Evolutionary conservation across 139 green algal genomes (phyloP), one percentile per base, ranked within the genome.

Genomic region (Chlamydomonas sphaeroides): DNA sequence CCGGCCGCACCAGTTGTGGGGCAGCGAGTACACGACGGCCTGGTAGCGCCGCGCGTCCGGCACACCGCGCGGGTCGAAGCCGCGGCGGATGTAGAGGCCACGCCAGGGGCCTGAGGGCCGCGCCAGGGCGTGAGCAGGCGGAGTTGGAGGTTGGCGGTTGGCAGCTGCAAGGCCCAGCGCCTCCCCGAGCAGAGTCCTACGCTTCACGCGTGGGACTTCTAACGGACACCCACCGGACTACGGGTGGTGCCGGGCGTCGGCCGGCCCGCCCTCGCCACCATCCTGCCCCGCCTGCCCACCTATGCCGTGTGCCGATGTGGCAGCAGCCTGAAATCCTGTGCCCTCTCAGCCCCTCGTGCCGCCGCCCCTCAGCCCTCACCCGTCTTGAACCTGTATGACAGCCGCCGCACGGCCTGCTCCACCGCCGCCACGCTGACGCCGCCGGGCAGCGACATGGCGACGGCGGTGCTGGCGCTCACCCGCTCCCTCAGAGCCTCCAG

Each of bases 311-410:
- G 17, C 18, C 35, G 23, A n/a, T n/a, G n/a, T n/a, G n/a, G n/a
- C n/a, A n/a, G n/a, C n/a, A n/a, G n/a, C n/a, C n/a, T n/a, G n/a
- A n/a, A n/a, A n/a, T n/a, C n/a, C n/a, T n/a, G n/a, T n/a, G n/a
- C n/a, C n/a, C n/a, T n/a, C n/a, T n/a, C n/a, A n/a, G n/a, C n/a
- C n/a, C n/a, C n/a, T n/a, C n/a, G n/a, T n/a, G n/a, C n/a, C n/a
- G n/a, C n/a, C n/a, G n/a, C n/a, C n/a, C n/a, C n/a, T n/a, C n/a
- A n/a, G n/a, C 0, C 39, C 73, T 25, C 65, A 79, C 82, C 73
- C n/a, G 73, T 87, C 59, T 84, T 87, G 68, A 87, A 87, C 3
- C 73, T 51, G 74, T 84, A 87, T 68, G 75, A 84, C 45, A 84
- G 65, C 66, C 53, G 66, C 68, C 72, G 53, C 83, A 87, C 30